Conservation (phyloP, 73 alveolate genomes). For the Paramecium sonneborni region DNA sequence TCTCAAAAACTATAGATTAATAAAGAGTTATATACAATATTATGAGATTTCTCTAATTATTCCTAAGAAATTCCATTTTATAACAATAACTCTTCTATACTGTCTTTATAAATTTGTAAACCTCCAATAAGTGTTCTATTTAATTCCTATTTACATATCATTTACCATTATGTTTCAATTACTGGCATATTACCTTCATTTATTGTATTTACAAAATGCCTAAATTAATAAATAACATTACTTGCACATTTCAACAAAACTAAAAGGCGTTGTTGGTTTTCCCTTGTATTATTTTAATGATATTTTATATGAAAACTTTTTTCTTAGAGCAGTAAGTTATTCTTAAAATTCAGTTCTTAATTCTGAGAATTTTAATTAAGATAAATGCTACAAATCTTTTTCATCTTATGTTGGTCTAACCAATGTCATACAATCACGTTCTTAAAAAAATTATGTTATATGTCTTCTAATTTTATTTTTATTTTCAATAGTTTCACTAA, state of each 20-base stretch:
- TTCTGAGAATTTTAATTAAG: neutral
- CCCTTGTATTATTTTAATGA: conserved; percentile 35
- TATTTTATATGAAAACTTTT: neutral
- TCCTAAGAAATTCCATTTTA: neutral
- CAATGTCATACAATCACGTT: conserved; percentile 93
- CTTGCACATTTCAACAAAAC: conserved; percentile 56
- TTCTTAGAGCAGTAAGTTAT: neutral
- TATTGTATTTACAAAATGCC: conserved; percentile 4
- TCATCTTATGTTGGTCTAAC: conserved; percentile 95
- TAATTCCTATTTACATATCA: conserved; percentile 35
- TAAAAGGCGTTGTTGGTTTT: conserved; percentile 29
- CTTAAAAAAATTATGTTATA: conserved; percentile 91
- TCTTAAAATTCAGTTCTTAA: conserved; percentile 34
- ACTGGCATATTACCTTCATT: conserved; percentile 54
- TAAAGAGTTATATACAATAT: neutral
- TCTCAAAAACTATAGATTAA: neutral
- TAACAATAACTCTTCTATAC: neutral
- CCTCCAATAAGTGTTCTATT: conserved; percentile 21
- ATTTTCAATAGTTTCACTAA: conserved; percentile 85
- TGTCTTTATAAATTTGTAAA: neutral
- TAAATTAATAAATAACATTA: neutral
- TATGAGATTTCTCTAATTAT: neutral
- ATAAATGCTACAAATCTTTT: conserved; percentile 78
- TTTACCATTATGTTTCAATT: conserved; percentile 40
- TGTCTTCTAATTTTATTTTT: conserved; percentile 91